These are phyloP conservation scores for Zygotorulaspora danielsina DNA, from an alignment of 805 yeast species.

Conservation along the genomic window DNA sequence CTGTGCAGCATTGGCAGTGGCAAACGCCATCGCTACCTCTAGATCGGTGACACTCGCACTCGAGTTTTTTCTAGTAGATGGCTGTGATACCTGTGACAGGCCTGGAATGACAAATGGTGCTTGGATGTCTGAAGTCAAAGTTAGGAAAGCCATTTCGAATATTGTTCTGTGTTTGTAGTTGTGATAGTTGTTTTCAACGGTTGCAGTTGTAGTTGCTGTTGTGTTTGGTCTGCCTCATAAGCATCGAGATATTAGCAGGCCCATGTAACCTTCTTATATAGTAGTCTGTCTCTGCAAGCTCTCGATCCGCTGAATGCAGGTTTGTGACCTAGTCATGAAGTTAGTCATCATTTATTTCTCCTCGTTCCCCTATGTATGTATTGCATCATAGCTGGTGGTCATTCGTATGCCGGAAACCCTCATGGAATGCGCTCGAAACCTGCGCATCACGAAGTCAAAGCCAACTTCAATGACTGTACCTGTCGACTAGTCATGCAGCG, in stretches of 20 bases:
- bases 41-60: conserved; percentile 9
- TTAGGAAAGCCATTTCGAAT: conserved; percentile 41
- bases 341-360: background rate
- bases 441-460: too few relatives aligned
- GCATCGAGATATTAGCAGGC: too few relatives aligned
- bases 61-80: conserved; percentile 34
- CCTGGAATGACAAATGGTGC: conserved; percentile 64
- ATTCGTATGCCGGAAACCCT: background rate
- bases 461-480: too few relatives aligned
- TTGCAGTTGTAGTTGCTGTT: background rate
- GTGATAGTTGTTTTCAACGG: conserved; percentile 7
- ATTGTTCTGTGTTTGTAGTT: conserved; percentile 8
- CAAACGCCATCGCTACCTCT: conserved; percentile 4
- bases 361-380: background rate
- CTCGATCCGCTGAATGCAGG: too few relatives aligned
- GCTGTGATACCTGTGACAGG: conserved; percentile 52
- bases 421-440: too few relatives aligned
- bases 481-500: too few relatives aligned
- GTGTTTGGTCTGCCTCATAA: too few relatives aligned
- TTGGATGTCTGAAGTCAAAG: conserved; percentile 51
- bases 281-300: too few relatives aligned
- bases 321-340: conserved; percentile 1
- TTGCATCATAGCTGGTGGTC: conserved; percentile 2
- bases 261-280: too few relatives aligned
- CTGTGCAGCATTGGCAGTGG: conserved; percentile 4